Conservation (phyloP, 805 yeast species). For the Teunomyces lycoperdinae region DNA sequence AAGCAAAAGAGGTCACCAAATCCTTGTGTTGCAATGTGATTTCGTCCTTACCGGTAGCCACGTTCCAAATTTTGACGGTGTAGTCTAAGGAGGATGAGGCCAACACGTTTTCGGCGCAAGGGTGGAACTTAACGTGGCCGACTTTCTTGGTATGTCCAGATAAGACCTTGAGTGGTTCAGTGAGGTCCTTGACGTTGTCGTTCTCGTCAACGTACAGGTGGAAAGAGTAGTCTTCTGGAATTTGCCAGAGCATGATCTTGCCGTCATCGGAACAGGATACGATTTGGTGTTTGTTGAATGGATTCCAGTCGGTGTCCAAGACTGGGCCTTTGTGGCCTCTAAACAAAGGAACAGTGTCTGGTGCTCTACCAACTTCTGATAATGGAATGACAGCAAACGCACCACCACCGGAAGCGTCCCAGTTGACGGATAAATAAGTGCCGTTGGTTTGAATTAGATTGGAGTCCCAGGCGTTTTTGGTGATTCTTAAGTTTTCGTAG, state of each 20-base stretch:
- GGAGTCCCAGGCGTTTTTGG: slow-evolving; percentile 96
- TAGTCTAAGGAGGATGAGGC: slow-evolving; percentile 92
- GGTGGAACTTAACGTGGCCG: slow-evolving; percentile 88
- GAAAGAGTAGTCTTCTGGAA: slow-evolving; percentile 79
- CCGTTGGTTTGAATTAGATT: slow-evolving; percentile 86
- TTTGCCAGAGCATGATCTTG: slow-evolving; percentile 79
- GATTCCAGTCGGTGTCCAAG: slow-evolving; percentile 92
- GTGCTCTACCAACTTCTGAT: slow-evolving; percentile 83
- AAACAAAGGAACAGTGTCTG: slow-evolving; percentile 89
- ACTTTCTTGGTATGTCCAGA: slow-evolving; percentile 92
- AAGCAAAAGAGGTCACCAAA: slow-evolving; percentile 87
- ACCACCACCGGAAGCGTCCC: slow-evolving; percentile 97
- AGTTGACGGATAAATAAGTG: slow-evolving; percentile 78
- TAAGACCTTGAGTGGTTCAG: slow-evolving; percentile 62
- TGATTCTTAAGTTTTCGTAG: slow-evolving; percentile 71
- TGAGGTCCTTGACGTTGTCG: slow-evolving; percentile 62
- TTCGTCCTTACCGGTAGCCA: slow-evolving; percentile 67
- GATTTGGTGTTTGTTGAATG: slow-evolving; percentile 67
- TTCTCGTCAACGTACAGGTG: slow-evolving; percentile 52
- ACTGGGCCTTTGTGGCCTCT: slow-evolving; percentile 96
- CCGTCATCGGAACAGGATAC: slow-evolving; percentile 30
- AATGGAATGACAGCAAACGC: slow-evolving; percentile 94
- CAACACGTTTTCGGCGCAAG: slow-evolving; percentile 79
- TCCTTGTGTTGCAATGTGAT: slow-evolving; percentile 83
- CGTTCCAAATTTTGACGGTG: slow-evolving; percentile 88